phyloP scores from a whole-genome alignment of 2,329 filamentous ascomycete species.

The Parasarocladium wereldwijsianum region DNA sequence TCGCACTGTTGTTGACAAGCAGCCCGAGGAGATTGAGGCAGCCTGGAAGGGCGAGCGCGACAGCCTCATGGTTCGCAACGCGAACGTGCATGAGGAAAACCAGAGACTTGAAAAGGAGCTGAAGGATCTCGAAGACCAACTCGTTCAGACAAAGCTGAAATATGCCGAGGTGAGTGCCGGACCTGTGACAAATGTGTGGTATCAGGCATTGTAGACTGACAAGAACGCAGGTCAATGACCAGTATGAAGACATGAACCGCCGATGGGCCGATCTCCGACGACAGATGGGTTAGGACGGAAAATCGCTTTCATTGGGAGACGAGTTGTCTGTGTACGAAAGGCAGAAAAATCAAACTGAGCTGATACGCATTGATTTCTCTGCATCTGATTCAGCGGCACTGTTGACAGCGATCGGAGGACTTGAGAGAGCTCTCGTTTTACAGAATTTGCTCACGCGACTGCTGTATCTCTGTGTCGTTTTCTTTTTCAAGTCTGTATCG shows the following conservation, averaged over 20 bases:
- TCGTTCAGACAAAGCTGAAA: constrained; percentile 88
- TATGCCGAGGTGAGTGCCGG: constrained; percentile 68
- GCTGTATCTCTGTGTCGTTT: too few species aligned
- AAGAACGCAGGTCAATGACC: constrained; percentile 45
- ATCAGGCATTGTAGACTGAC: constrained; percentile 5
- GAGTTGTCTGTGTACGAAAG: too few species aligned
- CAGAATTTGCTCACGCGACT: too few species aligned
- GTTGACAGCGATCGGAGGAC: too few species aligned
- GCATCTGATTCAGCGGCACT: too few species aligned
- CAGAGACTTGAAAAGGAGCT: constrained; percentile 75
- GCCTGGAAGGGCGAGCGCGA: constrained; percentile 77
- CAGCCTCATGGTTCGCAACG: constrained; percentile 79
- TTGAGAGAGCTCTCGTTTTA: too few species aligned
- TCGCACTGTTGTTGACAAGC: constrained; percentile 72
- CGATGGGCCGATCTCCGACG: constrained; percentile 64
- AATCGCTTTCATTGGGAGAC: too few species aligned
- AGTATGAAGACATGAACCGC: constrained; percentile 57
- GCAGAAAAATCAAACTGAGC: too few species aligned
- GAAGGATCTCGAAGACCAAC: constrained; percentile 78
- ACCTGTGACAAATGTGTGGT: background rate
- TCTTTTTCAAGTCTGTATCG: too few species aligned
- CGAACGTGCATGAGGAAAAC: constrained; percentile 90
- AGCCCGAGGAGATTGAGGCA: constrained; percentile 77
- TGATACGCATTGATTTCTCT: too few species aligned
- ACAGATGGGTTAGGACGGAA: constrained; percentile 30